Evolutionary conservation across 176 grass and related monocot genomes (phyloP), one percentile per base, ranked within the genome.

Genomic region (Poa annua): DNA sequence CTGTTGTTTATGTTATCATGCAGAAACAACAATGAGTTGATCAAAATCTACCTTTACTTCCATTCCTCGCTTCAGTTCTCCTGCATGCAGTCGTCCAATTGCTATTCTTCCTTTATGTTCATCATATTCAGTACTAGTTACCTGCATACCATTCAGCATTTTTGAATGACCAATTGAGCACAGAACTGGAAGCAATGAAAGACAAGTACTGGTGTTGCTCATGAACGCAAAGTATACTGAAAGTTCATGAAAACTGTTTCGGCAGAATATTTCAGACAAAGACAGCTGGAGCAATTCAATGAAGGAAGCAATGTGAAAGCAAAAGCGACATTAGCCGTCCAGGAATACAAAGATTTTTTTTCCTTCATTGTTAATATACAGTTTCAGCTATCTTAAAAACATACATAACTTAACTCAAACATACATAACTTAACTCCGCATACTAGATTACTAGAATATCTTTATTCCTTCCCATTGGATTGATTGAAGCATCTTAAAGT

Each of bases 61-160:
- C 88, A 93, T 91, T 85, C 92, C 91, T 88, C 85, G 88, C 82
- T 84, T 77, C 45, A 98, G 84, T 61, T 89, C 89, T 68, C 96
- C 96, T 64, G 92, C 96, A 89, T 98, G 96, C 80, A 98, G 80
- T 75, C 92, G 89, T 61, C 92, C 96, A 88, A 98, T 93, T 49
- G 96, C 96, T 91, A 98, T 98, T 81, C 93, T 93, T 72, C 96
- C 96, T 90, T 98, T 98, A 85, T 98, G 96, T 29, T 95, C 96
- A 86, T 98, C 96, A 76, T 98, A 98, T 75, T 98, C 96, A 69
- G 90, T 98, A 57, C 90, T 98, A 60, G 96, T 91, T 26, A 98
- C 96, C 96, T 98, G 77, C 39, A 84, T 72, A 75, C 49, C 21
- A 80, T 77, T 68, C 57, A 85, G 68, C 51, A 57, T 26, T 36